Base-by-base conservation (phyloP, 257 asterid genomes). In the Verbena officinalis region DNA sequence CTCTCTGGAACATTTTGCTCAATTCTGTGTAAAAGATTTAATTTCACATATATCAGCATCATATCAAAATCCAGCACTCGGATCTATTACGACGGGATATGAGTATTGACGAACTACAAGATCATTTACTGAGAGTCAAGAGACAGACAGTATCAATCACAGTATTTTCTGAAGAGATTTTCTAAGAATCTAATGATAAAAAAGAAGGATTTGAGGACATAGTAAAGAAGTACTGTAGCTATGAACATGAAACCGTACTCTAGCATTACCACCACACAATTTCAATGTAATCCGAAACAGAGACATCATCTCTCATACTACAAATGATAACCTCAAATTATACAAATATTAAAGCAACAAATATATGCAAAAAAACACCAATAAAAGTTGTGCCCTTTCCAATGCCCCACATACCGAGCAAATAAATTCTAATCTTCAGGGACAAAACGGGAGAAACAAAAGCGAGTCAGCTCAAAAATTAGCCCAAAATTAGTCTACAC, bases 241-340 rank as follows among this genome's bases (percentile, higher is more conserved):
- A 27, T 27, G 33, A 36, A 36, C 40, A 36, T 9, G 43, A 3
- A 55, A 10, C 30, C 9, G 2, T 30, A 42, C 31, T 4, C 34
- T 4, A 49, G 24, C 23, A 20, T 14, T 19, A 39, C 14, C 51
- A 31, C 40, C 70, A 8, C 33, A 39, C 10, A 21, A 62, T 2
- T 62, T 48, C 49, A 38, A 14, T 30, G 49, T 2, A 38, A 14
- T 44, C 49, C 42, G 9, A 16, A 33, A 42, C 38, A 0, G 3
- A 6, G 39, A 49, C 31, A 51, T 17, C 19, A 24, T 36, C 42
- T 36, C 42, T 52, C 9, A 36, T 34, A 31, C 17, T 17, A 20
- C 42, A 17, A 19, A 53, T n/a, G 4, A 59, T 30, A 46, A 52
- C 16, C 65, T 39, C 39, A 45, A 44, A 46, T 49, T 66, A 51